Base-by-base conservation (phyloP, 2,329 filamentous ascomycete genomes). In the Parasarocladium wereldwijsianum region DNA sequence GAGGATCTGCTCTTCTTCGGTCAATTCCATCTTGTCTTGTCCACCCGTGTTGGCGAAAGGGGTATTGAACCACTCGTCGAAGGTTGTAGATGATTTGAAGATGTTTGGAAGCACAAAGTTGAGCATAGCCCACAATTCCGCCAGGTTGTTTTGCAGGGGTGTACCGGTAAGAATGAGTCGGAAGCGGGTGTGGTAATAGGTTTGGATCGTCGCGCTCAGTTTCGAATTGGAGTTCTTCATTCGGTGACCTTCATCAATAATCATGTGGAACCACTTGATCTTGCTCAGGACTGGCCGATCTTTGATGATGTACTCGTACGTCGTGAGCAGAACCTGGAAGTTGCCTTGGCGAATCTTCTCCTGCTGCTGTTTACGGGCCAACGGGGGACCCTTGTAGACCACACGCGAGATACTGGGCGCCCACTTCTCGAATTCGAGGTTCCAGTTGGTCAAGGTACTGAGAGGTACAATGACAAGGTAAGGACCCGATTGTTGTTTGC, bases 191-290 rank as follows among this genome's bases (percentile, higher is more conserved):
- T 69, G 78, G 60, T 98, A 98, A 63, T 96, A 96, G 37, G 85
- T 76, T 21, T 87, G 86, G 40, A 98, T 83, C 4, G 90, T 96
- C 40, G 76, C 84, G 54, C 84, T 94, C 43, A 98, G 68, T 60
- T 98, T 98, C 8, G 90, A 98, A 43, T 90, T 78, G 17, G 83
- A 70, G 56, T 98, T 98, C 70, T 98, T 98, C 90, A 98, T 98
- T 52, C 90, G 85, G 55, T 98, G 90, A 58, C 90, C 90, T 64
- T 98, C 90, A 46, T 98, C 90, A 41, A 98, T 90, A 44, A 98
- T 96, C 90, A 98, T 96, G 60, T 98, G 90, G 45, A 94, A 79
- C 90, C 90, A 98, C 58, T 96, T 96, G 58, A 98, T 87, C 65
- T 96, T 96, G 64, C 83, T 92, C 9, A 98, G 62, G 41, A 98